phyloP scores from a whole-genome alignment of 768 basidiomycete genomes.

The Coprinellus micaceus region DNA sequence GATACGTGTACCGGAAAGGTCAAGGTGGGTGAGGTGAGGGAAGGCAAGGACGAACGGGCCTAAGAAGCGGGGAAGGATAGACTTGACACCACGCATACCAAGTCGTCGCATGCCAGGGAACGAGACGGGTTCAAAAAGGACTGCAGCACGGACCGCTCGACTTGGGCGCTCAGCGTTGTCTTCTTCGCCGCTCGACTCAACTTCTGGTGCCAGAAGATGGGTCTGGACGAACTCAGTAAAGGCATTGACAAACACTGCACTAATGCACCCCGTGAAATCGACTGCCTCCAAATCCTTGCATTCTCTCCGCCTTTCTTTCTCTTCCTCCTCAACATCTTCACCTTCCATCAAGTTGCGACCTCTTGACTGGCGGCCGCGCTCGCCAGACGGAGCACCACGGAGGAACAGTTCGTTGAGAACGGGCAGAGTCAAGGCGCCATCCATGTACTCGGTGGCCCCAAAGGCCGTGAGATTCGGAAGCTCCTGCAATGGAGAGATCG shows the following conservation, averaged over 20 bases:
- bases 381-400: conserved; percentile 70
- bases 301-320: conserved; percentile 67
- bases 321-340: conserved; percentile 69
- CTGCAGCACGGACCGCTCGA: conserved; percentile 29
- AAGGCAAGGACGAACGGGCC: conserved; percentile 75
- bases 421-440: conserved; percentile 78
- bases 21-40: conserved; percentile 84
- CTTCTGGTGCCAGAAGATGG: conserved; percentile 48
- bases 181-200: conserved; percentile 41
- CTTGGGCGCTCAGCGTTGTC: conserved; percentile 31
- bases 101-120: conserved; percentile 76
- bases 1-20: conserved; percentile 85
- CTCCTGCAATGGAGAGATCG: conserved; percentile 51
- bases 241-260: conserved; percentile 82
- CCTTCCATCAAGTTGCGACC: conserved; percentile 51
- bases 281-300: conserved; percentile 82
- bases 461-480: conserved; percentile 82
- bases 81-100: conserved; percentile 78
- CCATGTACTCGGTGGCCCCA: conserved; percentile 99
- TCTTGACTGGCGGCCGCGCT: conserved; percentile 64
- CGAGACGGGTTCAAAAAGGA: conserved; percentile 46
- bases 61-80: conserved; percentile 64
- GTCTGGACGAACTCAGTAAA: conserved; percentile 77
- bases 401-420: conserved; percentile 90
- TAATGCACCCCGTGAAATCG: conserved; percentile 94